A percentile compares a stretch with the other conserved stretches of the same genome.
phyloP scores from a whole-genome alignment of 2,329 filamentous ascomycete species.

The Aschersonia sp. region DNA sequence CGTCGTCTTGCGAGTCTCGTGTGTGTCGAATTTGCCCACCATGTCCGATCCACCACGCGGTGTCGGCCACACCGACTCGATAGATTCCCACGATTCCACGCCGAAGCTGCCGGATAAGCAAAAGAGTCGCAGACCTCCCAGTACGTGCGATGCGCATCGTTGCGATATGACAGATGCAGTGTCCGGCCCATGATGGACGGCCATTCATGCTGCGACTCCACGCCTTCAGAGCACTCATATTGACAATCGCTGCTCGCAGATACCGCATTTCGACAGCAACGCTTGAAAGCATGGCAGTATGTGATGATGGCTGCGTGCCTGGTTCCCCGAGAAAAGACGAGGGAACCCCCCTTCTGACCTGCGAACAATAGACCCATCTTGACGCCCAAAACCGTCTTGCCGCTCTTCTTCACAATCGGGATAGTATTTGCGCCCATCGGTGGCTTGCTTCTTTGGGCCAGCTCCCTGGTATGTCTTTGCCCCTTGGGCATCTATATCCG shows the following conservation, averaged over 20 bases:
- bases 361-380: slow-evolving; percentile 59
- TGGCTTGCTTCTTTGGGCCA: slow-evolving; percentile 74
- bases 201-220: neutral
- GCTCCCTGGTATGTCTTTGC: slow-evolving; percentile 46
- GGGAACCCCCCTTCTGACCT: slow-evolving; percentile 20
- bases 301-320: slow-evolving; percentile 19
- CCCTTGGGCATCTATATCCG: neutral
- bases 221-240: neutral
- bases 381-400: slow-evolving; percentile 84
- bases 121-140: slow-evolving; percentile 85
- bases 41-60: slow-evolving; percentile 34
- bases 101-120: slow-evolving; percentile 53
- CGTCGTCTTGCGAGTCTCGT: neutral
- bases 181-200: slow-evolving; percentile 3
- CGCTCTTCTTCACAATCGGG: slow-evolving; percentile 80
- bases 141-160: slow-evolving; percentile 32
- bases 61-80: slow-evolving; percentile 34
- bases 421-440: slow-evolving; percentile 91
- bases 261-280: slow-evolving; percentile 92
- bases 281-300: slow-evolving; percentile 97
- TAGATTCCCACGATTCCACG: slow-evolving; percentile 38
- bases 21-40: slow-evolving; percentile 10
- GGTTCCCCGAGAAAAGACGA: neutral
- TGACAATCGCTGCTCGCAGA: slow-evolving; percentile 37
- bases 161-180: neutral